phyloP scores from a whole-genome alignment of 306 rosid genomes.

The Dicorynia guianensis region DNA sequence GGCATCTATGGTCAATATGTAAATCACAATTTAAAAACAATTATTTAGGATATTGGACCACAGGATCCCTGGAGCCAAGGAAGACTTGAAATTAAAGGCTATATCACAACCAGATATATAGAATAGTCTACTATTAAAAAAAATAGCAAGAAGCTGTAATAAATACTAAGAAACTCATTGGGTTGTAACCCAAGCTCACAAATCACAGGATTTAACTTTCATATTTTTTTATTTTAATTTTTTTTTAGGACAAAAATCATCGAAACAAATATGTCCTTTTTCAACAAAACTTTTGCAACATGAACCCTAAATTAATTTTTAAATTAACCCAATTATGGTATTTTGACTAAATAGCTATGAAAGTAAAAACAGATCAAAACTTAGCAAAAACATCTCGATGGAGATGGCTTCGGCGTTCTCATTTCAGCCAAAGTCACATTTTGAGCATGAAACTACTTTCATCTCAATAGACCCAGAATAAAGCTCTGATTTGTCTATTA shows the following conservation, averaged over 20 bases:
- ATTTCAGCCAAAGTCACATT: conserved; percentile 10
- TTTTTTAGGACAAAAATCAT: too few species aligned
- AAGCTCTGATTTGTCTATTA: conserved; percentile 4
- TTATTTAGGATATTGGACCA: conserved; percentile 24
- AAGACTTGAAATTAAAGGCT: conserved; percentile 21
- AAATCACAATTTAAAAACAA: conserved; percentile 32
- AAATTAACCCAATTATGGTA: neutral
- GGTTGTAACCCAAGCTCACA: too few species aligned
- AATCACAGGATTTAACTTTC: too few species aligned
- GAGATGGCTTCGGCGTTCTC: conserved; percentile 4
- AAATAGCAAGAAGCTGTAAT: conserved; percentile 2
- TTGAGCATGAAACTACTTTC: conserved; percentile 6
- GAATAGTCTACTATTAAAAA: conserved; percentile 9
- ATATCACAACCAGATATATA: conserved; percentile 17
- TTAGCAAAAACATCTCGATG: conserved; percentile 21
- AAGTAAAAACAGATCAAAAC: conserved; percentile 10
- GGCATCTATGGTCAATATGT: conserved; percentile 55
- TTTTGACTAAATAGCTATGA: conserved; percentile 15
- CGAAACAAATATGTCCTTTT: too few species aligned
- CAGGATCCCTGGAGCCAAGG: conserved; percentile 28
- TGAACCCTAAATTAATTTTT: neutral
- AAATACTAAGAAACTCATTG: neutral
- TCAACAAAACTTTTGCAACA: neutral
- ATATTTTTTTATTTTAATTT: too few species aligned
- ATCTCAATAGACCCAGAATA: neutral